Percentiles rank a stretch among this genome's conserved stretches.
Evolutionary conservation across 306 rosid species (phyloP).

Genomic region (Nissolia schottii): DNA sequence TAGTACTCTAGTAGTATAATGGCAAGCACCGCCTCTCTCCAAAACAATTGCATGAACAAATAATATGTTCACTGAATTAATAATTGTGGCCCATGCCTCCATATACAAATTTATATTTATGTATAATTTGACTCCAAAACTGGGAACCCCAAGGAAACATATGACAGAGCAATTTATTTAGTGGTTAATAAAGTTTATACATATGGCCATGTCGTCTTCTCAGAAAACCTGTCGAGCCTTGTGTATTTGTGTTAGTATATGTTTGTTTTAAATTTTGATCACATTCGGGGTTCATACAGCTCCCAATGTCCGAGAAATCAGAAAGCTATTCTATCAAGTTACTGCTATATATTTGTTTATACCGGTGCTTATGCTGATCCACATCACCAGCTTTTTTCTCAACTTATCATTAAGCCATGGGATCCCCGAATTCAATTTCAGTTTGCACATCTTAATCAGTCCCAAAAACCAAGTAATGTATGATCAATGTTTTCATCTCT

Average conservation of each 20-base stretch:
- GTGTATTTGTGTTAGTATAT: neutral
- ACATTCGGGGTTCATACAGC: neutral
- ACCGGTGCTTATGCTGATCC: slow-evolving; percentile 1
- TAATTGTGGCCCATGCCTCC: neutral
- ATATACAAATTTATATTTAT: neutral
- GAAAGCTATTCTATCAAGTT: neutral
- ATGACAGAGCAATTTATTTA: neutral
- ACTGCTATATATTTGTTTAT: neutral
- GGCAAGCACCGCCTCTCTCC: neutral
- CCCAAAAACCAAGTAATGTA: neutral
- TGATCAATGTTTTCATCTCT: neutral
- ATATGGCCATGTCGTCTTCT: slow-evolving; percentile 3
- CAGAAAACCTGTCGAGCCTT: neutral
- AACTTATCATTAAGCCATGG: neutral
- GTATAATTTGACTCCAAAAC: neutral
- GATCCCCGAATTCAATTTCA: neutral
- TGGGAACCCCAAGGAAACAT: neutral
- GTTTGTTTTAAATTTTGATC: slow-evolving; percentile 7
- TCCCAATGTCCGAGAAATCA: neutral
- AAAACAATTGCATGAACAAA: neutral
- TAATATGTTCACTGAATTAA: neutral
- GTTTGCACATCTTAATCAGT: neutral
- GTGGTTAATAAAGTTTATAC: neutral
- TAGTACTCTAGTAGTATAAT: too few species aligned
- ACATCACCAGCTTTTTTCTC: neutral